phyloP scores from a whole-genome alignment of 805 yeast species.

The Ogataea methanolica region DNA sequence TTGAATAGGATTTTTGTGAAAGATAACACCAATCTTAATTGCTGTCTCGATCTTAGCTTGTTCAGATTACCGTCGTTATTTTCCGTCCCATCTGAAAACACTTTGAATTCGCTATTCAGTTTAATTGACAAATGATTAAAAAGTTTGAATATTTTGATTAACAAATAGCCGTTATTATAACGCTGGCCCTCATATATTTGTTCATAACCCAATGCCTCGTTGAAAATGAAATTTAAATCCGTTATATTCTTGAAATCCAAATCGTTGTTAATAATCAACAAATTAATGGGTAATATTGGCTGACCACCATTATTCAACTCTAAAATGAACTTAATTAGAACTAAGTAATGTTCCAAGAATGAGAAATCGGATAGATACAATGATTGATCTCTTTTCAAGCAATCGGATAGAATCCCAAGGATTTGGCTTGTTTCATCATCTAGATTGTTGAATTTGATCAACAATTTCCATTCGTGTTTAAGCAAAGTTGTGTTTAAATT shows the following conservation, averaged over 20 bases:
- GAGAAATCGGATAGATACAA: constrained; percentile 55
- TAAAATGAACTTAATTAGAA: constrained; percentile 23
- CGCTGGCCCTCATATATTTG: constrained; percentile 7
- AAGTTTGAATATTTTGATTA: constrained; percentile 37
- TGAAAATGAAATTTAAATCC: constrained; percentile 15
- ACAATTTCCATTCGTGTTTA: constrained; percentile 25
- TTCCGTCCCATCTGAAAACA: constrained; percentile 10
- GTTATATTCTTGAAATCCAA: constrained; percentile 12
- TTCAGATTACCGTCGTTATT: constrained; percentile 18
- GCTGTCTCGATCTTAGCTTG: constrained; percentile 23
- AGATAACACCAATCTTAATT: constrained; percentile 27
- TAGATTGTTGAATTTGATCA: constrained; percentile 21
- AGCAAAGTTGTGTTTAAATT: constrained; percentile 21
- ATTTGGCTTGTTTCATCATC: constrained; percentile 24
- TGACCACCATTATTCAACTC: constrained; percentile 24
- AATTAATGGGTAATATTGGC: constrained; percentile 25
- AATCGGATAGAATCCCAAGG: constrained; percentile 42
- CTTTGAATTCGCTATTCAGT: constrained; percentile 21
- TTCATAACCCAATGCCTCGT: constrained; percentile 14
- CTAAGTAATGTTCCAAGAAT: constrained; percentile 33
- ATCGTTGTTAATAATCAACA: constrained; percentile 5
- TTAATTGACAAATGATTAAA: constrained; percentile 24
- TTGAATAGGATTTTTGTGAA: constrained; percentile 29
- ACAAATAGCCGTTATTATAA: constrained; percentile 34
- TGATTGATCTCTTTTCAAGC: constrained; percentile 43